A percentile compares a stretch with the other conserved stretches of the same genome.
Evolutionary conservation across 2,329 filamentous ascomycete genomes (phyloP).

Genomic region (Teratosphaeria gauchensis): DNA sequence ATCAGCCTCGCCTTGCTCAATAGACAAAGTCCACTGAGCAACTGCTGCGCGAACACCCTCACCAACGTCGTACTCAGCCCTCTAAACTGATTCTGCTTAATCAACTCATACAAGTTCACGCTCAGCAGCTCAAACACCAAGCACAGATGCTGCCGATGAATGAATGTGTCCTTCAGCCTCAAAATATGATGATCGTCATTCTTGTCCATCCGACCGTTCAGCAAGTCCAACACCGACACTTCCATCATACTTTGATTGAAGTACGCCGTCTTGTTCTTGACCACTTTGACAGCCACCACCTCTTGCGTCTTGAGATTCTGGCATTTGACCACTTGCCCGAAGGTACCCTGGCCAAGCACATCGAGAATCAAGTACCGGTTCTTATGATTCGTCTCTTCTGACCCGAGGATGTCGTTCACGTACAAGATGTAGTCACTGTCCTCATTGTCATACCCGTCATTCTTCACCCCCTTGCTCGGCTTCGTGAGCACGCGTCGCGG

Average conservation of each 20-base stretch:
- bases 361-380: conserved; percentile 96
- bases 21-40: conserved; percentile 83
- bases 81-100: conserved; percentile 99
- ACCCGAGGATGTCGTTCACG: conserved; percentile 95
- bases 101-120: conserved; percentile 95
- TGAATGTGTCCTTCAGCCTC: conserved; percentile 93
- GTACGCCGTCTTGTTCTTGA: conserved; percentile 97
- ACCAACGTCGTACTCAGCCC: conserved; percentile 94
- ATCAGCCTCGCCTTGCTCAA: conserved; percentile 95
- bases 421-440: conserved; percentile 99
- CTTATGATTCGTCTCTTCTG: conserved; percentile 97
- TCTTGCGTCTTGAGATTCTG: conserved; percentile 98
- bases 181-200: conserved; percentile 96
- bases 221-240: conserved; percentile 88
- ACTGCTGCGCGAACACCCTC: conserved; percentile 91
- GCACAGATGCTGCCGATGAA: conserved; percentile 92
- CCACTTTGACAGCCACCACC: conserved; percentile 96
- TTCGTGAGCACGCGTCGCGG: conserved; percentile 93
- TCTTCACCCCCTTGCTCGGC: conserved; percentile 96
- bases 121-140: conserved; percentile 93
- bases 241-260: conserved; percentile 99
- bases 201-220: conserved; percentile 98
- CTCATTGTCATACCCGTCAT: conserved; percentile 97
- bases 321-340: conserved; percentile 97
- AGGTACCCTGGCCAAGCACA: conserved; percentile 92